These are phyloP conservation scores for Jaapia argillacea DNA, from an alignment of 768 basidiomycete genomes.

Conservation along the genomic window DNA sequence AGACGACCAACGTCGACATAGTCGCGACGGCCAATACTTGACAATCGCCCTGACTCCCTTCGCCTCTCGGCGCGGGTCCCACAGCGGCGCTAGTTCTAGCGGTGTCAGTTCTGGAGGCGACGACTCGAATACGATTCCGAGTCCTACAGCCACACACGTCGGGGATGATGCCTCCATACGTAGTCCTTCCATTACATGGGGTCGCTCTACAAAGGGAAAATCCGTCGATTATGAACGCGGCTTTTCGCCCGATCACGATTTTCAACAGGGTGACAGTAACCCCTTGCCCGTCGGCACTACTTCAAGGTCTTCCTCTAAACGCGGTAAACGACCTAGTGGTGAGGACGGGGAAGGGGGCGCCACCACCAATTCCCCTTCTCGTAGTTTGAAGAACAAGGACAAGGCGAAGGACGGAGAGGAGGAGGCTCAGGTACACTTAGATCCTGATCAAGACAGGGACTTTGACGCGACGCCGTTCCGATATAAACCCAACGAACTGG, in stretches of 20 bases:
- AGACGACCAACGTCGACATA: constrained; percentile 29
- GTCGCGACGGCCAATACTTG: constrained; percentile 11
- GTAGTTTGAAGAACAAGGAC: not conserved
- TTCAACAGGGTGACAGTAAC: not conserved
- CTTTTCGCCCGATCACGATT: constrained; percentile 5
- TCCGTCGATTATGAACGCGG: constrained; percentile 5
- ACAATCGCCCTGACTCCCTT: constrained; percentile 10
- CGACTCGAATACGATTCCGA: constrained; percentile 15
- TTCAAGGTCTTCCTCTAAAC: not conserved
- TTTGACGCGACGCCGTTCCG: constrained; percentile 63
- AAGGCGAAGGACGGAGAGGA: constrained; percentile 12
- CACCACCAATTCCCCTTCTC: too few species aligned
- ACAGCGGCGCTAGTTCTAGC: constrained; percentile 23
- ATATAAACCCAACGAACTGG: constrained; percentile 67
- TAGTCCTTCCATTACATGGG: constrained; percentile 20
- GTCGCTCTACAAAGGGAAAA: constrained; percentile 10
- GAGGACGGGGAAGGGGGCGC: constrained; percentile 11
- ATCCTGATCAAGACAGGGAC: constrained; percentile 29
- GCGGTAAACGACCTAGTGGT: too few species aligned
- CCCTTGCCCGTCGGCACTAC: not conserved
- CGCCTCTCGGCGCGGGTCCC: constrained; percentile 21
- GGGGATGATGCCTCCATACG: too few species aligned
- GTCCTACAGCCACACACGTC: constrained; percentile 27
- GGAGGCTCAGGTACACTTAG: constrained; percentile 14
- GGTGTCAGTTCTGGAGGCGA: constrained; percentile 12